These are phyloP conservation scores for Pochonia chlamydosporia DNA, from an alignment of 2,329 filamentous ascomycete genomes.

Conservation along the genomic window DNA sequence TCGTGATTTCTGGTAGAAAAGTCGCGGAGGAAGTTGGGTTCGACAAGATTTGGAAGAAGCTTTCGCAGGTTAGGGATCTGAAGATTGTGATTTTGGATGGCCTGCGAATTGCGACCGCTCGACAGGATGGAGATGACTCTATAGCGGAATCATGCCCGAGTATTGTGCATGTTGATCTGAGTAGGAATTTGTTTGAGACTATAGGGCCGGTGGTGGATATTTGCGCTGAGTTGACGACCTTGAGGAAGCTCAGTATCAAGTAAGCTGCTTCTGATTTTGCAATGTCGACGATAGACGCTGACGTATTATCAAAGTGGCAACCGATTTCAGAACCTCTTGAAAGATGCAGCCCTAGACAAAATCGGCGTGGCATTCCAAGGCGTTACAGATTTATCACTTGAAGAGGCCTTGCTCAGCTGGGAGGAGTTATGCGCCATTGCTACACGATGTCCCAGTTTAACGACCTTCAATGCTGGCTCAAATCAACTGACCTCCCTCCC, in stretches of 20 bases:
- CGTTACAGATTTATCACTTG: conserved; percentile 57
- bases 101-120: conserved; percentile 49
- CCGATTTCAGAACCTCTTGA: conserved; percentile 50
- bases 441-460: conserved; percentile 47
- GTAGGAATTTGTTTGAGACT: conserved; percentile 71
- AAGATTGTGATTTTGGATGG: conserved; percentile 79
- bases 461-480: conserved; percentile 45
- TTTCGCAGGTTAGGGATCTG: conserved; percentile 72
- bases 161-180: conserved; percentile 76
- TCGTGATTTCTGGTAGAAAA: conserved; percentile 66
- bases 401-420: conserved; percentile 63
- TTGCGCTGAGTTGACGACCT: conserved; percentile 59
- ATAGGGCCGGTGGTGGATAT: conserved; percentile 65
- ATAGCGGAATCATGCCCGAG: conserved; percentile 53
- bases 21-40: conserved; percentile 92
- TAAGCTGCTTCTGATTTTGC: conserved; percentile 34
- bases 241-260: conserved; percentile 67
- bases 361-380: conserved; percentile 38
- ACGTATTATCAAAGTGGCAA: conserved; percentile 55
- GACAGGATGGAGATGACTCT: conserved; percentile 23
- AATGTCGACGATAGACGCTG: background rate
- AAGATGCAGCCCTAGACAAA: conserved; percentile 21
- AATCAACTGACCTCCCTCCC: conserved; percentile 54
- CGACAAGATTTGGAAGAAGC: conserved; percentile 78
- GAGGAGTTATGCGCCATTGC: conserved; percentile 52